Evolutionary conservation across 169 alveolate species (phyloP).

Genomic region (Plasmodium yoelii): DNA sequence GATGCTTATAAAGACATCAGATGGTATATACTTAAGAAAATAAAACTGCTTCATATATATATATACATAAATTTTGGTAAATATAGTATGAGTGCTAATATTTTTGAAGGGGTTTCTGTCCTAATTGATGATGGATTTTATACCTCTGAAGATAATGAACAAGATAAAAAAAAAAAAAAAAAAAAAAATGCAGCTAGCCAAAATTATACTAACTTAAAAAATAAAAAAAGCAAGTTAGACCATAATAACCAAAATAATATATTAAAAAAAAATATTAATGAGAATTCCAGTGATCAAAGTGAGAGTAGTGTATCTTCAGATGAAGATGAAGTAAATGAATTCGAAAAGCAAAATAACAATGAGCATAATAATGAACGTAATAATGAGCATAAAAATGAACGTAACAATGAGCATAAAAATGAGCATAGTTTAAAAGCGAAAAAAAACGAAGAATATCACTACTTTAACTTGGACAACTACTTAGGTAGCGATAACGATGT

Average conservation of each 20-base stretch:
- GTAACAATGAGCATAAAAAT: too few species aligned
- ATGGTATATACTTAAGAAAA: neutral
- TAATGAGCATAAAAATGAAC: too few species aligned
- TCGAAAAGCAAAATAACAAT: neutral
- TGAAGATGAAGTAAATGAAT: constrained; percentile 11
- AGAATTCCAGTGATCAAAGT: neutral
- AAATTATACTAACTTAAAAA: neutral
- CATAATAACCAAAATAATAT: neutral
- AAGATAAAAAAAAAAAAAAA: constrained; percentile 28
- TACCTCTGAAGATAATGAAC: constrained; percentile 12
- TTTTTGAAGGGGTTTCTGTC: constrained; percentile 36
- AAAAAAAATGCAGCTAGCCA: neutral
- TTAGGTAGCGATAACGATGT: neutral
- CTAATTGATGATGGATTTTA: constrained; percentile 42
- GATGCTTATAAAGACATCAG: neutral
- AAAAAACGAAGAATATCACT: constrained; percentile 1
- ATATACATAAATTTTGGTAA: neutral
- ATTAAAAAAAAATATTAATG: too few species aligned
- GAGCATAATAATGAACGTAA: too few species aligned
- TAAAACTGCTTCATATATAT: too few species aligned
- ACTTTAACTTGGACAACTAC: constrained; percentile 43
- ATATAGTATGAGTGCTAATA: constrained; percentile 21
- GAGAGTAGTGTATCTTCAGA: constrained; percentile 2
- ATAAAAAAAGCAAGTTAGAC: neutral
- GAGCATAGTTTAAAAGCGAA: too few species aligned